phyloP scores from a whole-genome alignment of 2,329 filamentous ascomycete species.

The Fusarium liriodendri region DNA sequence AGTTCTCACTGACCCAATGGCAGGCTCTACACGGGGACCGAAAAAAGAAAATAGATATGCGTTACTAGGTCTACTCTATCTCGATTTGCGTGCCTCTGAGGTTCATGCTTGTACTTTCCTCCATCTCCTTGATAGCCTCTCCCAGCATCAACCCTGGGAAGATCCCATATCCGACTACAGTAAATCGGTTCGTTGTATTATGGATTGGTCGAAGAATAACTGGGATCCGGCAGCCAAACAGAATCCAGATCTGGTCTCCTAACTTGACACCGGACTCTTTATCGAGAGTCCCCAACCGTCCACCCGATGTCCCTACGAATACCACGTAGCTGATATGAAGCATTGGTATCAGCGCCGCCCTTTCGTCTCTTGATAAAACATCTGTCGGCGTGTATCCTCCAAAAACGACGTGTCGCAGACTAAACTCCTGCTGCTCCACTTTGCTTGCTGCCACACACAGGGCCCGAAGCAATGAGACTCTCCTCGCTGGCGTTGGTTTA shows the following conservation, averaged over 20 bases:
- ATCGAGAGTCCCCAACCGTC: neutral
- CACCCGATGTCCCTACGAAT: neutral
- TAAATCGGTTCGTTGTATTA: neutral
- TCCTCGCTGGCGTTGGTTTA: neutral
- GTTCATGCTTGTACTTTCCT: neutral
- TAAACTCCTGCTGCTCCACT: neutral
- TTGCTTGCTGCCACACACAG: neutral
- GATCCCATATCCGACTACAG: neutral
- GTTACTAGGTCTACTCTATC: neutral
- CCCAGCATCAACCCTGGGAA: conserved; percentile 1
- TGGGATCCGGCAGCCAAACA: conserved; percentile 5
- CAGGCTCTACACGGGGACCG: neutral
- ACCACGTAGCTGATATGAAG: neutral
- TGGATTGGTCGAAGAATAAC: neutral
- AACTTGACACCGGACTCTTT: neutral
- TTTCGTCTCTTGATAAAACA: neutral
- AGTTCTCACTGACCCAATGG: neutral
- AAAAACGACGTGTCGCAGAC: neutral
- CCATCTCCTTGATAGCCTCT: neutral
- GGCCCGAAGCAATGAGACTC: neutral
- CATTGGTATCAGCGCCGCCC: neutral
- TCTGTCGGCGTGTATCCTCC: neutral
- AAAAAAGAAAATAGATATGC: neutral
- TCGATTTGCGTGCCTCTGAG: neutral
- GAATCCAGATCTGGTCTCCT: conserved; percentile 6